Evolutionary conservation across 176 grass and related monocot species (phyloP).

Genomic region (Carex pumila): DNA sequence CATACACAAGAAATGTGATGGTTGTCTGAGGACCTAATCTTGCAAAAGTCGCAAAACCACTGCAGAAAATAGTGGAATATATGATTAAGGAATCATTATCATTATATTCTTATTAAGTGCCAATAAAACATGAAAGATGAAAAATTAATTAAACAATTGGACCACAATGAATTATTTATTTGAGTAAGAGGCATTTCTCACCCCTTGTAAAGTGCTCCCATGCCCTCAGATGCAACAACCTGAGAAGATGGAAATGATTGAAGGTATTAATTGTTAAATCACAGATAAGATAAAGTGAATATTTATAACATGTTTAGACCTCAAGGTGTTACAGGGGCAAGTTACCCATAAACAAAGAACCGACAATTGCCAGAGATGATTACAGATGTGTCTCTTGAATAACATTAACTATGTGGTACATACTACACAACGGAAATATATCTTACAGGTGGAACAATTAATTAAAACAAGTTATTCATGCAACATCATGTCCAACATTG

Average conservation of each 20-base stretch:
- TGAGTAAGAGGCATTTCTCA: slow-evolving; percentile 21
- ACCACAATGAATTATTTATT: neutral
- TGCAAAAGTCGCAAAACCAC: slow-evolving; percentile 77
- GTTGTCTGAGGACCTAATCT: slow-evolving; percentile 85
- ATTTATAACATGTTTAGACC: neutral
- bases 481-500: neutral
- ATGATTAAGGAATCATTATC: neutral
- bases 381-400: neutral
- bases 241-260: slow-evolving; percentile 28
- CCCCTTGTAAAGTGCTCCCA: slow-evolving; percentile 87
- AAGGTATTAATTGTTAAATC: neutral
- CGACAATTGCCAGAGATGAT: neutral
- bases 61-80: slow-evolving; percentile 23
- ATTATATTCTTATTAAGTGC: neutral
- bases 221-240: slow-evolving; percentile 69
- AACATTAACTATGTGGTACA: neutral
- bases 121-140: neutral
- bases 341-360: neutral
- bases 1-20: slow-evolving; percentile 76
- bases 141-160: neutral
- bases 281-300: neutral
- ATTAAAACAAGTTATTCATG: neutral
- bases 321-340: neutral
- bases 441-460: neutral
- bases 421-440: neutral